These are phyloP conservation scores for Colletotrichum sp. DNA, from an alignment of 2,329 filamentous ascomycete species.

Conservation along the genomic window DNA sequence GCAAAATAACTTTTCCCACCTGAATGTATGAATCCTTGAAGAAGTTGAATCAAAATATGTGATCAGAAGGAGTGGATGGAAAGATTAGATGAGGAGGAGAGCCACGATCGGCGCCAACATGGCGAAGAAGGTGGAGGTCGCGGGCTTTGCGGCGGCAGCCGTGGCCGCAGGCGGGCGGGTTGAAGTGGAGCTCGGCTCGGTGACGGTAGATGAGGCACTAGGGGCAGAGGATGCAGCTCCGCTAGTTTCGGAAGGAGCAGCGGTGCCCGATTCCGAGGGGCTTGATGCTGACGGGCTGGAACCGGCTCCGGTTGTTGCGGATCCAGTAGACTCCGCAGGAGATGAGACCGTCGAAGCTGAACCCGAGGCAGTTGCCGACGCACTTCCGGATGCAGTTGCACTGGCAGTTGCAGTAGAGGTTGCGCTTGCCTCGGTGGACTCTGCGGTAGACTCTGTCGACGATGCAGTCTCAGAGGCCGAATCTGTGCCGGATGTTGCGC, in stretches of 20 bases:
- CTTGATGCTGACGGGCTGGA: background rate
- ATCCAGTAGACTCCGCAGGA: background rate
- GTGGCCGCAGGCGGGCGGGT: background rate
- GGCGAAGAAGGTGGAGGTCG: background rate
- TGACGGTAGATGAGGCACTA: background rate
- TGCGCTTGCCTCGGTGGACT: background rate
- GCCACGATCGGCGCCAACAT: slow-evolving; percentile 7
- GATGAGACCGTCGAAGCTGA: background rate
- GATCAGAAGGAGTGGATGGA: background rate
- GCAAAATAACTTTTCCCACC: background rate
- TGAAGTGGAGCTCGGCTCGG: background rate
- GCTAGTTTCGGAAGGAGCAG: background rate
- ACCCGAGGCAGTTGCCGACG: background rate
- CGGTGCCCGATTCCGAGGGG: background rate
- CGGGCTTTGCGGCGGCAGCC: background rate
- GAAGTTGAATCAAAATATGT: background rate
- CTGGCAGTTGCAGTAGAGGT: background rate
- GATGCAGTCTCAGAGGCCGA: background rate
- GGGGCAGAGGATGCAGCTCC: background rate
- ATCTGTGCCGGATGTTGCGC: background rate
- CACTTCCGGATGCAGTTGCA: background rate
- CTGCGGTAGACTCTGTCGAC: background rate
- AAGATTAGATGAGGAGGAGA: slow-evolving; percentile 10
- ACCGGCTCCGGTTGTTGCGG: background rate
- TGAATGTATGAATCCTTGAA: background rate